Evolutionary conservation across 2,329 filamentous ascomycete species (phyloP).

Genomic region (Colletotrichum lentis): DNA sequence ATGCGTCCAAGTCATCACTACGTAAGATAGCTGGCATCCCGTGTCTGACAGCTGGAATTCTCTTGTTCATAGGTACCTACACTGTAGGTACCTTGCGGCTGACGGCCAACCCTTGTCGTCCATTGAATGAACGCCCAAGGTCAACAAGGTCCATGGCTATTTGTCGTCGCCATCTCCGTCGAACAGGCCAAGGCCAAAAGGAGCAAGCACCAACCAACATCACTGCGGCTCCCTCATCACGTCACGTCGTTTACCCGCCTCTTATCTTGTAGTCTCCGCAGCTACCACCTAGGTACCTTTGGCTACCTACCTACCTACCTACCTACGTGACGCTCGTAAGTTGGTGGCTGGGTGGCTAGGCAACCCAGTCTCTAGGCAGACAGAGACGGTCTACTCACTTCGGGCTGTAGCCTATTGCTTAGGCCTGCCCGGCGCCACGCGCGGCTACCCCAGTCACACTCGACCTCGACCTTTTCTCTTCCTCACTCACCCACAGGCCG

Average conservation of each 20-base stretch:
- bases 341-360: neutral
- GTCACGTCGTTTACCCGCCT: neutral
- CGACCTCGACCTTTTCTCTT: neutral
- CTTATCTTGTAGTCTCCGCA: neutral
- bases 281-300: neutral
- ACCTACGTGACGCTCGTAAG: neutral
- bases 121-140: slow-evolving; percentile 1
- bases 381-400: neutral
- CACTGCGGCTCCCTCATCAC: neutral
- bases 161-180: neutral
- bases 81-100: neutral
- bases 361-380: neutral
- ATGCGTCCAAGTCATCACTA: slow-evolving; percentile 2
- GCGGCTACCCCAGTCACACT: slow-evolving; percentile 9
- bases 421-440: neutral
- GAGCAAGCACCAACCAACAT: neutral
- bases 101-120: neutral
- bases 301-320: neutral
- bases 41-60: neutral
- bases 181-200: neutral
- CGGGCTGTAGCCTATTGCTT: neutral
- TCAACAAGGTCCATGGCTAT: neutral
- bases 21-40: neutral
- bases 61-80: neutral
- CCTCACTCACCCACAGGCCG: neutral